Evolutionary conservation across 2,329 filamentous ascomycete species (phyloP), one percentile per base, ranked within the genome.

Genomic region (Fusarium nanum): DNA sequence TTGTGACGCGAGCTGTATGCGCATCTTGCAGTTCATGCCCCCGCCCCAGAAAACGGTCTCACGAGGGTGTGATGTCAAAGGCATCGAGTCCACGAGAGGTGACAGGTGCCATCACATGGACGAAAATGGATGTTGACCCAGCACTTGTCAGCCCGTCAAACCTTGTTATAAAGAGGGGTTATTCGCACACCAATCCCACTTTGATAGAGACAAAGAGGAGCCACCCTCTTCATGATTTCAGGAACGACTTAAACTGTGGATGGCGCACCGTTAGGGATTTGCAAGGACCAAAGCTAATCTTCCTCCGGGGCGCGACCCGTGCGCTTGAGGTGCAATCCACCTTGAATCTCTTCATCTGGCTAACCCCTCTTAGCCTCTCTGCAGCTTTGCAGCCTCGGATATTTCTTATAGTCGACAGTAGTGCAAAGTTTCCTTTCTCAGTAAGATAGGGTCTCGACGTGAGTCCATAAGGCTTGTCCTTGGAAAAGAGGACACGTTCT

Each of bases 11-110:
- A 64, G 50, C 44, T 66, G 62, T 28, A 71, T 68, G 56, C 46
- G 64, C 30, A 45, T 65, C 40, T 41, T 37, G 45, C 23, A 46
- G 42, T 48, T 23, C 60, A 65, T 32, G 27, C 12, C 45, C 56
- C 45, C 52, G 32, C 45, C 34, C 18, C 23, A 50, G 44, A 50
- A 56, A 42, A 56, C 30, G 28, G 34, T 25, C 20, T 28, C 40
- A 30, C 54, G 56, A 56, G 57, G 72, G 70, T 74, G 72, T 74
- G 70, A 50, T 72, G 70, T 60, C 72, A 70, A 60, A 59, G 54
- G 47, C 40, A 67, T 63, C 47, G 49, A 64, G 49, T 6, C 44
- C 22, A 55, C 41, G 49, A 49, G 52, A 50, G 22, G 64, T 64
- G 63, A 68, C 58, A 70, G 62, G 56, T 67, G 65, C 62, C 46